These are phyloP conservation scores for Saccharomycopsis olivae DNA, from an alignment of 805 yeast genomes.

Conservation along the genomic window DNA sequence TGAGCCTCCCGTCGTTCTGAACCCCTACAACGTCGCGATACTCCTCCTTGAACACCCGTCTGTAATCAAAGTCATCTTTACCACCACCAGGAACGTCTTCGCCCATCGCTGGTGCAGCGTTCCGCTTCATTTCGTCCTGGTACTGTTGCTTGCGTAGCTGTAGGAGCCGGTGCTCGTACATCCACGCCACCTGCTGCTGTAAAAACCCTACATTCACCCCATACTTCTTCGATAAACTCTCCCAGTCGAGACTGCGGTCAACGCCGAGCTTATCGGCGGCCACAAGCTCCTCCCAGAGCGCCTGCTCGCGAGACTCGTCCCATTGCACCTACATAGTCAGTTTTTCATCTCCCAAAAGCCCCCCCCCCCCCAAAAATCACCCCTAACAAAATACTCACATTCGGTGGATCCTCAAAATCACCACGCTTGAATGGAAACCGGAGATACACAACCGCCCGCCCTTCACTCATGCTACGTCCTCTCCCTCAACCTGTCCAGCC, in stretches of 20 bases:
- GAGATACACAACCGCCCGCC: conserved; percentile 30
- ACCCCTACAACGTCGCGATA: conserved; percentile 1
- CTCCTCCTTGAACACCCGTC: conserved; percentile 11
- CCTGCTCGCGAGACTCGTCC: conserved; percentile 4
- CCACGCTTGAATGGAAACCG: conserved; percentile 32
- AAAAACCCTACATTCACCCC: conserved; percentile 18
- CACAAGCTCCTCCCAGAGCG: conserved; percentile 1
- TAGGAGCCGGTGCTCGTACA: conserved; percentile 29
- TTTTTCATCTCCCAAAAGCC: not conserved
- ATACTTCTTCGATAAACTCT: conserved; percentile 25
- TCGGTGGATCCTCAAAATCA: conserved; percentile 31
- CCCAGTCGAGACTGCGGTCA: not conserved
- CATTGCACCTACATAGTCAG: not conserved
- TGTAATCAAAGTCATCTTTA: conserved; percentile 3
- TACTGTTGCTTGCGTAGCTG: conserved; percentile 18
- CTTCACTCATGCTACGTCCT: conserved; percentile 5
- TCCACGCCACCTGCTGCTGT: conserved; percentile 33
- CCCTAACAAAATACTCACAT: conserved; percentile 27
- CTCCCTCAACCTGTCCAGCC: no score
- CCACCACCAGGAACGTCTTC: not conserved
- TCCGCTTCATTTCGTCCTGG: not conserved
- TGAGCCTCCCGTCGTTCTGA: not conserved
- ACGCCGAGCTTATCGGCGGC: not conserved
- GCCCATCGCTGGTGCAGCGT: not conserved
- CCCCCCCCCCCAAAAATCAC: not conserved